These are phyloP conservation scores for Penicillium waksmanii DNA, from an alignment of 495 filamentous ascomycete genomes.

Conservation along the genomic window DNA sequence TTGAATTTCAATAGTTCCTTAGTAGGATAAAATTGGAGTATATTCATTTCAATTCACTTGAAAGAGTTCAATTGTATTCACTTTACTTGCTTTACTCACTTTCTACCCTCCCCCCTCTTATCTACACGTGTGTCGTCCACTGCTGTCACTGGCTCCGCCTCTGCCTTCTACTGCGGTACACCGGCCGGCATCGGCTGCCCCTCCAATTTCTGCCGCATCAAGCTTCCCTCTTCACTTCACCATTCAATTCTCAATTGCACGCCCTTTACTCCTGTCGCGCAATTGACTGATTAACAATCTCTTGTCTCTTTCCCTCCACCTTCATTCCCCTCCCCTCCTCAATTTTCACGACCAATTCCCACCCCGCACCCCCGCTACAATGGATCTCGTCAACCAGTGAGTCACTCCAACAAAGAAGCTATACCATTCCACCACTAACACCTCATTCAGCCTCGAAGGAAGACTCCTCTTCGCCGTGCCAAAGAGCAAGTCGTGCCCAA, in stretches of 20 bases:
- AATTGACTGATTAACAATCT: slow-evolving; percentile 16
- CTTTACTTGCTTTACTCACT: background rate
- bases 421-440: slow-evolving; percentile 9
- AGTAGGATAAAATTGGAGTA: background rate
- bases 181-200: slow-evolving; percentile 27
- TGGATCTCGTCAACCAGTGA: slow-evolving; percentile 88
- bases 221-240: slow-evolving; percentile 16
- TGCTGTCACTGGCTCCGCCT: background rate
- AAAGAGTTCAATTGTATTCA: too few relatives aligned
- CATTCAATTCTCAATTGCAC: slow-evolving; percentile 8
- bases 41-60: background rate
- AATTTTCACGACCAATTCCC: background rate
- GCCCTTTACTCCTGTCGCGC: slow-evolving; percentile 12
- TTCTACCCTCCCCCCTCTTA: too few relatives aligned
- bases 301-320: background rate
- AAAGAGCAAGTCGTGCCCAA: slow-evolving; percentile 71
- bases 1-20: too few relatives aligned
- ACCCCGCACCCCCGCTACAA: slow-evolving; percentile 37
- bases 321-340: background rate
- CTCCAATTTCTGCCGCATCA: slow-evolving; percentile 36
- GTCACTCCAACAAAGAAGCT: slow-evolving; percentile 38
- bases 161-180: background rate
- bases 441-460: slow-evolving; percentile 67
- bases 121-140: slow-evolving; percentile 5
- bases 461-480: slow-evolving; percentile 95